Percentiles rank a stretch among this genome's conserved stretches.
Conservation (phyloP, 208 protist genomes). For the Lotmaria passim region DNA sequence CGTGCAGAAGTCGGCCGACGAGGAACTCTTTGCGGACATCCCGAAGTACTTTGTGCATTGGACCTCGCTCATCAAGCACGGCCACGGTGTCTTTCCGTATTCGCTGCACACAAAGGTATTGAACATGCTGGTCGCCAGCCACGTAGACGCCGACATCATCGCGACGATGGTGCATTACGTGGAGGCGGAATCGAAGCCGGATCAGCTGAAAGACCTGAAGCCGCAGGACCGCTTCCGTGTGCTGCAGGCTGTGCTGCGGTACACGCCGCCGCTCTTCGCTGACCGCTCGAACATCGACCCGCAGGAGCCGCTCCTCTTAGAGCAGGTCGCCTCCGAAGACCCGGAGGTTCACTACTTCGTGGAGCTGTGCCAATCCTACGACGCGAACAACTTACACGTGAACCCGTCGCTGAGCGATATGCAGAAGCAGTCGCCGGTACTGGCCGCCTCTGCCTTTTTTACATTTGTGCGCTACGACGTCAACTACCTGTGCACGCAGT, state of each 20-base stretch:
- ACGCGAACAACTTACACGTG: constrained; percentile 30
- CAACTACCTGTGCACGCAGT: constrained; percentile 55
- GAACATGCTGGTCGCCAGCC: constrained; percentile 70
- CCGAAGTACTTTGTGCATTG: constrained; percentile 83
- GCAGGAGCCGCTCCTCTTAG: constrained; percentile 27
- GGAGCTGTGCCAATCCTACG: constrained; percentile 54
- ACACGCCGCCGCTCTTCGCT: constrained; percentile 56
- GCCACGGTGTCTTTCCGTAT: constrained; percentile 60
- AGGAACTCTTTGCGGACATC: constrained; percentile 74
- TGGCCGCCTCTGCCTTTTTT: constrained; percentile 70
- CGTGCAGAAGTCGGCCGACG: constrained; percentile 55
- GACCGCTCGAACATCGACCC: constrained; percentile 28
- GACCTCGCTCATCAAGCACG: constrained; percentile 72
- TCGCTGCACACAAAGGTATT: constrained; percentile 76
- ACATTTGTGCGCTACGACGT: constrained; percentile 86
- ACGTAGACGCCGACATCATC: constrained; percentile 45
- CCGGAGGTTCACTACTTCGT: constrained; percentile 66
- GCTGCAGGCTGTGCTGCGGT: constrained; percentile 78
- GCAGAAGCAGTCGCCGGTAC: constrained; percentile 32
- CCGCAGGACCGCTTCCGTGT: constrained; percentile 76
- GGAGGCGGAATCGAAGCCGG: constrained; percentile 35
- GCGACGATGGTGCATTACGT: constrained; percentile 60
- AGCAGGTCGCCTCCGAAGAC: constrained; percentile 37
- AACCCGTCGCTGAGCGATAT: constrained; percentile 35
- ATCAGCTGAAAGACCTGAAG: constrained; percentile 52